Percentiles rank a stretch among this genome's conserved stretches.
phyloP scores from a whole-genome alignment of 2,329 filamentous ascomycete genomes.

The Aureobasidium subglaciale region DNA sequence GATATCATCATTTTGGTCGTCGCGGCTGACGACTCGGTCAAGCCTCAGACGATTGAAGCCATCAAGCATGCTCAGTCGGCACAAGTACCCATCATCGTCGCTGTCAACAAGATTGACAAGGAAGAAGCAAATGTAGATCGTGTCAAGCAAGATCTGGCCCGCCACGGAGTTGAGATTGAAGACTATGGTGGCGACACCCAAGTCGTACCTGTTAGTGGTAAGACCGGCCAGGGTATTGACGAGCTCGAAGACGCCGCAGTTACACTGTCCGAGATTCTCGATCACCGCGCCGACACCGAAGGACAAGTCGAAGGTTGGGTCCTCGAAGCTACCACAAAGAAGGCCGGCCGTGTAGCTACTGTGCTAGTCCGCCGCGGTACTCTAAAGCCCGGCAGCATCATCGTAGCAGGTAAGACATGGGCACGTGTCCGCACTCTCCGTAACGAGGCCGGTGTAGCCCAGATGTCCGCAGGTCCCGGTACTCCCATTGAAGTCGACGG shows the following conservation, averaged over 20 bases:
- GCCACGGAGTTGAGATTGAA: constrained; percentile 82
- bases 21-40: constrained; percentile 93
- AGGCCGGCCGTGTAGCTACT: constrained; percentile 76
- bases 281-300: constrained; percentile 72
- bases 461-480: constrained; percentile 72
- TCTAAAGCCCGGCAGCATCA: constrained; percentile 67
- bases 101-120: constrained; percentile 96
- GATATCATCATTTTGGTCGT: constrained; percentile 96
- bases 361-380: constrained; percentile 85
- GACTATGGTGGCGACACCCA: constrained; percentile 94
- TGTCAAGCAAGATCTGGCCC: constrained; percentile 80
- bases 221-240: constrained; percentile 85
- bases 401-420: constrained; percentile 86
- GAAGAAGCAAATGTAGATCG: constrained; percentile 69
- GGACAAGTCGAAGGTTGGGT: constrained; percentile 88
- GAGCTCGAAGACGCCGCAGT: constrained; percentile 87
- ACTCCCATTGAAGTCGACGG: constrained; percentile 88
- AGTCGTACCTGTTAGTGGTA: constrained; percentile 83
- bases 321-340: constrained; percentile 83
- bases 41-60: constrained; percentile 92
- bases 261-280: constrained; percentile 79
- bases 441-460: constrained; percentile 71
- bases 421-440: constrained; percentile 74
- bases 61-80: constrained; percentile 86
- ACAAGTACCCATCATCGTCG: constrained; percentile 91